Conservation (phyloP, 305 asterid genomes). For the Euphrasia arctica region DNA sequence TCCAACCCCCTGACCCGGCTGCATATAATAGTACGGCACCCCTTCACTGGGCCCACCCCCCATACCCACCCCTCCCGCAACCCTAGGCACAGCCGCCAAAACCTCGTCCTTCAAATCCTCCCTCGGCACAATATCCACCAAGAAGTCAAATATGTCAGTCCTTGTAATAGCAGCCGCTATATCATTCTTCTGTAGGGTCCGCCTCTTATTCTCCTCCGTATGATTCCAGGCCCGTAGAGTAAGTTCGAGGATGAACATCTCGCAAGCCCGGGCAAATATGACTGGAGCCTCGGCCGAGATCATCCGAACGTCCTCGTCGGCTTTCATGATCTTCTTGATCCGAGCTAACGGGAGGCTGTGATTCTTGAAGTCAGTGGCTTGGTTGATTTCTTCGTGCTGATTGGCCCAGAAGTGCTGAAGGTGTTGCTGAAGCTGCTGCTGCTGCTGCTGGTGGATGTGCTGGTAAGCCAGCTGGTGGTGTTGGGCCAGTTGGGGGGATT, state of each 20-base stretch:
- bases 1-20: slow-evolving; percentile 47
- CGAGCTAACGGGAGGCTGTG: slow-evolving; percentile 94
- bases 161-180: slow-evolving; percentile 93
- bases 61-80: slow-evolving; percentile 54
- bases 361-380: slow-evolving; percentile 77
- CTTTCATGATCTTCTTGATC: slow-evolving; percentile 95
- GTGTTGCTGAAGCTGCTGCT: slow-evolving; percentile 80
- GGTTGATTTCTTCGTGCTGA: slow-evolving; percentile 76
- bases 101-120: slow-evolving; percentile 94
- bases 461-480: slow-evolving; percentile 91
- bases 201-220: slow-evolving; percentile 96
- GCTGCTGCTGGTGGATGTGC: slow-evolving; percentile 92
- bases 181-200: slow-evolving; percentile 93
- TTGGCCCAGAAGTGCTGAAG: slow-evolving; percentile 81
- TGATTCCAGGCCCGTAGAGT: slow-evolving; percentile 91
- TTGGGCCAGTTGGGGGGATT: slow-evolving; percentile 64
- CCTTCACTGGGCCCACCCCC: slow-evolving; percentile 82
- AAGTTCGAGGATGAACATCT: slow-evolving; percentile 93
- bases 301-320: slow-evolving; percentile 91
- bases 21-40: slow-evolving; percentile 82
- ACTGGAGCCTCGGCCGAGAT: slow-evolving; percentile 97
- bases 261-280: slow-evolving; percentile 90
- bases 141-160: slow-evolving; percentile 89
- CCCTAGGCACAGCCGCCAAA: slow-evolving; percentile 72
- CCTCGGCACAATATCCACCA: slow-evolving; percentile 93